phyloP scores from a whole-genome alignment of 441 rosid species.

The Kokia cookei region DNA sequence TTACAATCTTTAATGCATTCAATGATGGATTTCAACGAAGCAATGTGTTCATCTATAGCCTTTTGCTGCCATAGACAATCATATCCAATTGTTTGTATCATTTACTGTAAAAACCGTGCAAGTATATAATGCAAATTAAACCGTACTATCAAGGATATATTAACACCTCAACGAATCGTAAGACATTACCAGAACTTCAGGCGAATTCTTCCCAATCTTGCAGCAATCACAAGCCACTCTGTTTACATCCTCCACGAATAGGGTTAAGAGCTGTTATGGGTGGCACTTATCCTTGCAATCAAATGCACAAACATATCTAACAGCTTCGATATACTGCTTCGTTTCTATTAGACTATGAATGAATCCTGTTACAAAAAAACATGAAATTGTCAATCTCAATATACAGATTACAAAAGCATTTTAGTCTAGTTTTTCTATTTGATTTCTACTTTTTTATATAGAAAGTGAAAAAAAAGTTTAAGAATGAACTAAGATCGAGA shows the following conservation, averaged over 20 bases:
- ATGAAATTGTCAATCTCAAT: background rate
- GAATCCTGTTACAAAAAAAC: conserved; percentile 8
- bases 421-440: background rate
- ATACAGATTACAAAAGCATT: background rate
- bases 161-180: background rate
- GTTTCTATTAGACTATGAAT: conserved; percentile 6
- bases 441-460: background rate
- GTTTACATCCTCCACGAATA: background rate
- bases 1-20: conserved; percentile 30
- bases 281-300: conserved; percentile 7
- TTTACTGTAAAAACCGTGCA: background rate
- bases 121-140: background rate
- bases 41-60: conserved; percentile 14
- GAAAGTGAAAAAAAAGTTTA: no score
- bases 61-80: conserved; percentile 18
- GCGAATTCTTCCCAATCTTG: background rate
- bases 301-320: conserved; percentile 19
- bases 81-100: background rate
- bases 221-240: background rate
- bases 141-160: background rate
- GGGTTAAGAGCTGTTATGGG: background rate
- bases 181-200: conserved; percentile 12
- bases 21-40: conserved; percentile 18
- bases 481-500: background rate
- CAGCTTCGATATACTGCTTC: conserved; percentile 18